Base-by-base conservation (phyloP, 2,329 filamentous ascomycete species). In the Verticillium zaregamsianum region DNA sequence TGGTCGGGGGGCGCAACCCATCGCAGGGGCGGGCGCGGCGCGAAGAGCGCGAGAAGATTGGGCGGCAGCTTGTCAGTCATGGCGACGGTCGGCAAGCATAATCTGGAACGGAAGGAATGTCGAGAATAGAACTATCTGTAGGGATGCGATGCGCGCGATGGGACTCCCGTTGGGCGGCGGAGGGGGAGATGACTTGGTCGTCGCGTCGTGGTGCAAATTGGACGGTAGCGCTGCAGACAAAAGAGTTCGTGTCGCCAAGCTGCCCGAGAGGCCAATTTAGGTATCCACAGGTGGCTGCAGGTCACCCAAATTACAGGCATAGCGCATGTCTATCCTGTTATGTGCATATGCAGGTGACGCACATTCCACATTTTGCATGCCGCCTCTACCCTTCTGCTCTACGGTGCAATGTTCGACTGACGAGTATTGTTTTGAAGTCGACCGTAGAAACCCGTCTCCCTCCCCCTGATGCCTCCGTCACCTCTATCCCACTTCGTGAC, bases 31-130 rank as follows among this genome's bases (percentile, higher is more conserved):
- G 95, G 95, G 63, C 95, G 91, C 73, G 95, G 92, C 78, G 94
- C 91, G 80, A 99, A 99, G 68, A 98, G 91, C 77, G 91, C 91
- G 70, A 98, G 85, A 63, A 98, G 86, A 74, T 96, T 94, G 61
- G 91, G 92, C 62, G 95, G 94, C 23, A 99, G 90, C 79, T 96
- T 95, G 83, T 97, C 94, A 58, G 95, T 98, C 95, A 98, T 99
- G 7, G 32, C 37, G 45, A 52, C 45, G 12, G 20, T 9, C 45
- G 45, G n/a, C 45, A 20, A 52, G 45, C 45, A 52, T 52, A 52
- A 23, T 52, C n/a, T 20, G 45, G 45, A 23, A 12, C 4, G 45
- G 12, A 52, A 52, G 2, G 45, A 52, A 52, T 23, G 45, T 52
- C 45, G 20, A 52, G 45, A 52, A 52, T 11, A 5, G 45, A 52